These are phyloP conservation scores for Prunus armeniaca DNA, from an alignment of 306 rosid genomes.

Conservation along the genomic window DNA sequence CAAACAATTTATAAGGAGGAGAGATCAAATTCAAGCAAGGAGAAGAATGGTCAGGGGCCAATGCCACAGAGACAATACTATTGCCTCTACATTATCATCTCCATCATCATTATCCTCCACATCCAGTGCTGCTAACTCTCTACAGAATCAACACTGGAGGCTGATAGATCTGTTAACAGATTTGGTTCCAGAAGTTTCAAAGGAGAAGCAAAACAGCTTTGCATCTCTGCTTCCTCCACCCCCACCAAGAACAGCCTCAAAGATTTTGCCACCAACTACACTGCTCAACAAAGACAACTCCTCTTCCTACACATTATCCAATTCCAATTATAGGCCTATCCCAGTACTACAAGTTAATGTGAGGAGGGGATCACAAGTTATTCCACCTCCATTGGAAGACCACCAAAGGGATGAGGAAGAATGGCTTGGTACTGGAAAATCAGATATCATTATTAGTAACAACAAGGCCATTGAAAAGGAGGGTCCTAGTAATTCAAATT, in stretches of 20 bases:
- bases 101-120: slow-evolving; percentile 1
- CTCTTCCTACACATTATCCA: background rate
- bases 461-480: slow-evolving; percentile 3
- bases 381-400: slow-evolving; percentile 26
- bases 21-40: slow-evolving; percentile 24
- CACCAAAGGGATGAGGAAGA: slow-evolving; percentile 35
- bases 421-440: slow-evolving; percentile 21
- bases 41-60: slow-evolving; percentile 20
- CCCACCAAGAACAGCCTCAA: slow-evolving; percentile 29
- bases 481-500: background rate
- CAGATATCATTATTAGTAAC: background rate
- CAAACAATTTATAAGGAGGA: slow-evolving; percentile 24
- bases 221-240: slow-evolving; percentile 45
- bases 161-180: slow-evolving; percentile 28
- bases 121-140: background rate
- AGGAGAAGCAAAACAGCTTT: slow-evolving; percentile 15
- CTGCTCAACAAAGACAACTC: background rate
- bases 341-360: slow-evolving; percentile 14
- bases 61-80: no score
- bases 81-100: background rate
- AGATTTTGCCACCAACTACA: slow-evolving; percentile 27
- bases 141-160: slow-evolving; percentile 22
- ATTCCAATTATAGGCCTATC: slow-evolving; percentile 7
- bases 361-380: slow-evolving; percentile 16
- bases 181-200: slow-evolving; percentile 21